phyloP scores from a whole-genome alignment of 345 rosid species.

The Alliaria petiolata region DNA sequence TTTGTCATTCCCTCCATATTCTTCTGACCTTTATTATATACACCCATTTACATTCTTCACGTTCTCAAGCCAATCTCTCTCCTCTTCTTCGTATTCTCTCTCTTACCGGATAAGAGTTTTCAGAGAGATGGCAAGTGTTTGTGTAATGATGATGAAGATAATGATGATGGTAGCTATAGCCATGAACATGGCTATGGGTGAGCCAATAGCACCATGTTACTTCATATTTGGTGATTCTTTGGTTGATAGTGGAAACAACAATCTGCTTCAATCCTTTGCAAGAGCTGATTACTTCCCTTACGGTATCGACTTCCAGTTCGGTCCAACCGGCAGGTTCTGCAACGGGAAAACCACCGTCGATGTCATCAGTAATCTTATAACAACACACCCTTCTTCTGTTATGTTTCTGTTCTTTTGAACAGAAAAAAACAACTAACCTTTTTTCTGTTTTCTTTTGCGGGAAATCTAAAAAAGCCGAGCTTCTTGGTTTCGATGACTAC shows the following conservation, averaged over 20 bases:
- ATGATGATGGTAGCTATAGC: conserved; percentile 13
- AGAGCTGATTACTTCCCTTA: conserved; percentile 77
- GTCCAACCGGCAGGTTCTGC: conserved; percentile 75
- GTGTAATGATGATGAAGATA: conserved; percentile 15
- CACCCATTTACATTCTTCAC: conserved; percentile 27
- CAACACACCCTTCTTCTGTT: background rate
- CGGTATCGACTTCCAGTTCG: conserved; percentile 66
- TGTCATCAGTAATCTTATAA: conserved; percentile 46
- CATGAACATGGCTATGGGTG: conserved; percentile 29
- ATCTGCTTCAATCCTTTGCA: conserved; percentile 55
- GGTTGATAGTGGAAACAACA: conserved; percentile 85
- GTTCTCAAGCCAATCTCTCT: conserved; percentile 21
- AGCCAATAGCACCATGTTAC: conserved; percentile 68
- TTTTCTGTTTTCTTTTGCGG: background rate
- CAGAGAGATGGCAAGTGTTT: conserved; percentile 20
- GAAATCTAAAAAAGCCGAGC: conserved; percentile 41
- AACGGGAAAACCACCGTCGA: conserved; percentile 82
- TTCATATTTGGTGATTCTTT: conserved; percentile 83
- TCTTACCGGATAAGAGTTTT: background rate
- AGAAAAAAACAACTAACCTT: background rate
- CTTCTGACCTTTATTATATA: conserved; percentile 11
- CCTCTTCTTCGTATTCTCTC: conserved; percentile 4
- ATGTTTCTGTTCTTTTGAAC: too few relatives aligned
- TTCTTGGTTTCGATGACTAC: conserved; percentile 57
- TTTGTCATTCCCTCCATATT: conserved; percentile 26